Base-by-base conservation (phyloP, 2,329 filamentous ascomycete species). In the Phoma sp. region DNA sequence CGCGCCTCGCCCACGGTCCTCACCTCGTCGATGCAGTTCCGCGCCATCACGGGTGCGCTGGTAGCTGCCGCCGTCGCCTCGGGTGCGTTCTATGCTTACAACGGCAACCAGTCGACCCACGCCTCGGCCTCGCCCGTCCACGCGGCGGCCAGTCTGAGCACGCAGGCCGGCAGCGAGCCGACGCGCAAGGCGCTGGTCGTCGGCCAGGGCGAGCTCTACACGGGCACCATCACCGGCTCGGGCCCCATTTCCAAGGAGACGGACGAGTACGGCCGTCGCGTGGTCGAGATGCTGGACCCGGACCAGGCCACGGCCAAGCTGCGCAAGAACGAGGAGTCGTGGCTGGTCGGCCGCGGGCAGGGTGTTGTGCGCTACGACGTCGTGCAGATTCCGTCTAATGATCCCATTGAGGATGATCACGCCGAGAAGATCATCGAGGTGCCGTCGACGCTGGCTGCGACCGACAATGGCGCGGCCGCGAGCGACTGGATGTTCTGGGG, bases 401-500 rank as follows among this genome's bases (percentile, higher is more conserved):
- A 96, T 66, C 95, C 95, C 0, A 99, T 99, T 54, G 95, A 99
- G 78, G 95, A 99, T 70, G 96, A 99, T 71, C 95, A 99, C 72
- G 91, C 93, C 46, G 95, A 99, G 79, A 96, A 96, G 83, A 97
- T 98, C 68, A 92, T 99, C 39, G 91, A 98, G 75, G 86, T 97
- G 7, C 89, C 91, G 4, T 83, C 83, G 47, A 81, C 80, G 42
- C 79, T 84, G 32, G 81, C 83, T 21, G 80, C 82, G 14, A 80
- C 81, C 7, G 79, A 83, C 66, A 77, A 83, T 71, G 77, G 82
- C 30, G 81, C 83, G 14, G 61, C 81, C 15, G 86, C 82, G 54
- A 91, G 85, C 57, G 96, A 99, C 76, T 99, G 95, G 95, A 98
- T 98, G 92, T 99, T 99, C 75, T 99, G 96, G 95, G 95, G 93